Conservation (phyloP, 495 filamentous ascomycete species). For the Glarea lozoyensis region DNA sequence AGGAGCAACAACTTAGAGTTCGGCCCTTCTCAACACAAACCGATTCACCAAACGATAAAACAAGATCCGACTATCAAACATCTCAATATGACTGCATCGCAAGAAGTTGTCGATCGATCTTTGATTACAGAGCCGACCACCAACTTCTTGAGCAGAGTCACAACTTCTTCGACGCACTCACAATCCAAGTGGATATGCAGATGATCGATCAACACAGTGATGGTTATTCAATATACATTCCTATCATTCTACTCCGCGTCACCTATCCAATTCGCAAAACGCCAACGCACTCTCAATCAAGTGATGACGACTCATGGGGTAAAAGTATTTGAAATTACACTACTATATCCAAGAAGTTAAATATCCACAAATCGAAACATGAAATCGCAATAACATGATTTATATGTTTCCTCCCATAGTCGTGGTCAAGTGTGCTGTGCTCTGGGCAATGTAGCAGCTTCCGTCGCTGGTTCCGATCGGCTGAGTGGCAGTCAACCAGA, state of each 20-base stretch:
- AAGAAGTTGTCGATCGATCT: too few species aligned
- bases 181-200: too few species aligned
- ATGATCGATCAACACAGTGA: too few species aligned
- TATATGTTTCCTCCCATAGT: slow-evolving; percentile 17
- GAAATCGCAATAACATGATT: neutral
- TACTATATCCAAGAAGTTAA: slow-evolving; percentile 9
- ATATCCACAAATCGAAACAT: slow-evolving; percentile 11
- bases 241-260: neutral
- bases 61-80: too few species aligned
- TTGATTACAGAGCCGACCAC: too few species aligned
- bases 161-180: too few species aligned
- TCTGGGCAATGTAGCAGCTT: slow-evolving; percentile 15
- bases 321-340: slow-evolving; percentile 6
- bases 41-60: too few species aligned
- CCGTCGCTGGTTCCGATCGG: slow-evolving; percentile 16
- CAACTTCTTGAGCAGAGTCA: too few species aligned
- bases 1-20: too few species aligned
- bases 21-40: too few species aligned
- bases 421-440: slow-evolving; percentile 10
- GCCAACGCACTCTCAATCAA: neutral
- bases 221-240: too few species aligned
- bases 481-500: slow-evolving; percentile 12
- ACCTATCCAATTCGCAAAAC: neutral
- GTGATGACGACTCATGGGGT: neutral
- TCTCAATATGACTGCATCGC: too few species aligned